Conservation (phyloP, 2,329 filamentous ascomycete species). For the Madurella mycetomatis region DNA sequence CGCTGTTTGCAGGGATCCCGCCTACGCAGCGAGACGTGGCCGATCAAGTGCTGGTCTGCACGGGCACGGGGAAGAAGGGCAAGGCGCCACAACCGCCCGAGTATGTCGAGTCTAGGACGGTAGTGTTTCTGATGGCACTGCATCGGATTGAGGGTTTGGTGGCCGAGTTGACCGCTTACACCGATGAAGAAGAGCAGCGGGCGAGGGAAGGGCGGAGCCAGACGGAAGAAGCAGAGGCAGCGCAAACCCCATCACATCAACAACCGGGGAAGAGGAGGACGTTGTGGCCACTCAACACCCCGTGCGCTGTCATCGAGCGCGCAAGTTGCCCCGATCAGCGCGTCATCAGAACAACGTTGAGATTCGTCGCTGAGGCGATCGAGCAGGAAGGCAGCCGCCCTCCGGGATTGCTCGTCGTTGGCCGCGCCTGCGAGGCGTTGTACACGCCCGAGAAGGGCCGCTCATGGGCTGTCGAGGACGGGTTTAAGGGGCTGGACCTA, state of each 20-base stretch:
- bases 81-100: conserved; percentile 75
- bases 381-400: conserved; percentile 86
- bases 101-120: conserved; percentile 71
- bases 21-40: conserved; percentile 84
- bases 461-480: conserved; percentile 79
- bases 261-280: conserved; percentile 24
- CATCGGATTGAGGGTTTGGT: conserved; percentile 77
- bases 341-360: conserved; percentile 81
- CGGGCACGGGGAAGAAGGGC: conserved; percentile 89
- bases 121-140: conserved; percentile 92
- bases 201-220: conserved; percentile 16
- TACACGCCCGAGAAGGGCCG: conserved; percentile 52
- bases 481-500: conserved; percentile 65
- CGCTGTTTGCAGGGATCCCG: conserved; percentile 83
- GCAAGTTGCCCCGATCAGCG: conserved; percentile 93
- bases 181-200: conserved; percentile 27
- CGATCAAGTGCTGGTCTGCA: conserved; percentile 94
- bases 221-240: conserved; percentile 31
- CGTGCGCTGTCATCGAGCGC: conserved; percentile 88
- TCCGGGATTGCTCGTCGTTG: conserved; percentile 82
- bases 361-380: conserved; percentile 73
- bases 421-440: conserved; percentile 75
- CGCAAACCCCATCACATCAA: conserved; percentile 16
- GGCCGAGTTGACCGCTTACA: conserved; percentile 57
- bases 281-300: conserved; percentile 71